phyloP scores from a whole-genome alignment of 2,329 filamentous ascomycete species.

The Penicillium sp. region DNA sequence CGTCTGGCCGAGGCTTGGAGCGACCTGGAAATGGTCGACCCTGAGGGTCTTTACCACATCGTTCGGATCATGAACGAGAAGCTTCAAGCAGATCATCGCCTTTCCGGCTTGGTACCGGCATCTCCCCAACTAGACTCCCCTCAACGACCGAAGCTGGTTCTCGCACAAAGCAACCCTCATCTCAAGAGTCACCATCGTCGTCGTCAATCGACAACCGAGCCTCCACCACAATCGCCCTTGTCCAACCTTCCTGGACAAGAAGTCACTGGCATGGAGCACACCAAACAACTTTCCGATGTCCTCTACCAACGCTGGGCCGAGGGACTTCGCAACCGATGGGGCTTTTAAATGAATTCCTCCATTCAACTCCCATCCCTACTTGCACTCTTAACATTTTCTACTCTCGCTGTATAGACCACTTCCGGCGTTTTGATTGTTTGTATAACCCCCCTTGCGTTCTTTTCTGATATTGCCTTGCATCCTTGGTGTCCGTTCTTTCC shows the following conservation, averaged over 20 bases:
- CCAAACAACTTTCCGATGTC: slow-evolving; percentile 84
- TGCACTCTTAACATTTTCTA: slow-evolving; percentile 11
- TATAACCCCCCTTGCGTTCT: slow-evolving; percentile 20
- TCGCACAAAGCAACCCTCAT: slow-evolving; percentile 84
- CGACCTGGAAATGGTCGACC: slow-evolving; percentile 81
- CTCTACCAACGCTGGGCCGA: slow-evolving; percentile 91
- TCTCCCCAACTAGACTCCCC: slow-evolving; percentile 46
- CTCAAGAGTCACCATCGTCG: slow-evolving; percentile 78
- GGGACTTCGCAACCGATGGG: slow-evolving; percentile 75
- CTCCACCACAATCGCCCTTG: slow-evolving; percentile 44
- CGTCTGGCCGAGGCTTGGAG: slow-evolving; percentile 85
- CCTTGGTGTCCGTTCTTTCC: slow-evolving; percentile 28
- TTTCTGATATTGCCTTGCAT: slow-evolving; percentile 24
- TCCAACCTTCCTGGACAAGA: slow-evolving; percentile 60
- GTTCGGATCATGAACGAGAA: slow-evolving; percentile 77
- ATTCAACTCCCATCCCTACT: neutral
- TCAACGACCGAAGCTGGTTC: slow-evolving; percentile 67
- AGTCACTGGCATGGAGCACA: slow-evolving; percentile 84
- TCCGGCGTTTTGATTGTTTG: slow-evolving; percentile 28
- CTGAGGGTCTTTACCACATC: slow-evolving; percentile 86
- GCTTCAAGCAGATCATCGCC: slow-evolving; percentile 58
- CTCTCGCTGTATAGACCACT: slow-evolving; percentile 36
- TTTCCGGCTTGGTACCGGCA: slow-evolving; percentile 44
- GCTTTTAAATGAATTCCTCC: slow-evolving; percentile 22
- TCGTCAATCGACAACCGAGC: slow-evolving; percentile 57